A percentile compares a stretch with the other conserved stretches of the same genome.
These are phyloP conservation scores for Hyparrhenia diplandra DNA, from an alignment of 176 grass and related monocot species.

Conservation along the genomic window DNA sequence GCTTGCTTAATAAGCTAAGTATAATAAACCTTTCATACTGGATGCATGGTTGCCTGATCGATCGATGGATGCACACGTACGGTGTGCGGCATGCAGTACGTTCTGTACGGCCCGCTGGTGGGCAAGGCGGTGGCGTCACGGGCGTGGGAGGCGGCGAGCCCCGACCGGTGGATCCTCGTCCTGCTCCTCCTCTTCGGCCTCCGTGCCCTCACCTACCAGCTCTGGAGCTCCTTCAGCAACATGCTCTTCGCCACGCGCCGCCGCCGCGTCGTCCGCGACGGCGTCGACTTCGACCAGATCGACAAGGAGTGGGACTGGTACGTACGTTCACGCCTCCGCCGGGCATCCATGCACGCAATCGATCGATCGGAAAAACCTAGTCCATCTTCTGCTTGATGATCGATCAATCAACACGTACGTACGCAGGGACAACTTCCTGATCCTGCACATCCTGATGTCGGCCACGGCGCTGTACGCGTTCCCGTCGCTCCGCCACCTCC, in stretches of 20 bases:
- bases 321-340: neutral
- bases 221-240: constrained; percentile 72
- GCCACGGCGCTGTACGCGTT: constrained; percentile 45
- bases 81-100: constrained; percentile 51
- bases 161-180: constrained; percentile 62
- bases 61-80: too few species aligned
- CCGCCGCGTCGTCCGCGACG: constrained; percentile 54
- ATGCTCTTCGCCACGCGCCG: constrained; percentile 71
- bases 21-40: too few species aligned
- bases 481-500: constrained; percentile 55
- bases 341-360: too few species aligned
- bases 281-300: constrained; percentile 68
- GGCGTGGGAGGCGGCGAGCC: constrained; percentile 55
- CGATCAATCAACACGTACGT: too few species aligned
- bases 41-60: neutral
- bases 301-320: constrained; percentile 99
- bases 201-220: constrained; percentile 35
- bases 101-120: constrained; percentile 64
- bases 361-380: too few species aligned
- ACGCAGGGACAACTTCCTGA: constrained; percentile 92
- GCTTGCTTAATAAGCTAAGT: neutral
- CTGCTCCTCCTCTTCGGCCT: constrained; percentile 59
- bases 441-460: constrained; percentile 53
- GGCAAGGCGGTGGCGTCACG: constrained; percentile 46
- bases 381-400: too few species aligned